Evolutionary conservation across 164 flowering plant species (phyloP).

Genomic region (Cinnamomum chago): DNA sequence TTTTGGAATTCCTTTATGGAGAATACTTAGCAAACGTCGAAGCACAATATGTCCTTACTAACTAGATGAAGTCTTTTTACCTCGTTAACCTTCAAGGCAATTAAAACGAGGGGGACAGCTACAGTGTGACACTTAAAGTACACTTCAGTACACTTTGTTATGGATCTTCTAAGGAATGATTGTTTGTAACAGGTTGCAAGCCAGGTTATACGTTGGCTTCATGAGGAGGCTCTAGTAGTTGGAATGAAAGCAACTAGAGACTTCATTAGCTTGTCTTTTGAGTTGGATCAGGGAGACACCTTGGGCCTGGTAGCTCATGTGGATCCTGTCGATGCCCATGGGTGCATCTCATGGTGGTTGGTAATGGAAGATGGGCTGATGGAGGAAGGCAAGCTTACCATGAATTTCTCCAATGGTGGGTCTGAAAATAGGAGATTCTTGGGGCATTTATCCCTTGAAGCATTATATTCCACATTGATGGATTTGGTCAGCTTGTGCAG

Average conservation of each 20-base stretch:
- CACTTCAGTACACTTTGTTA: neutral
- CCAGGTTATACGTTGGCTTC: conserved; percentile 85
- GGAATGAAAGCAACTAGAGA: conserved; percentile 81
- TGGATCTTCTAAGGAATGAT: conserved; percentile 5
- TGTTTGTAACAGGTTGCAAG: conserved; percentile 61
- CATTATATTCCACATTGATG: conserved; percentile 68
- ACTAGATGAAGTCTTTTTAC: too few relatives aligned
- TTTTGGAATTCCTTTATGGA: too few relatives aligned
- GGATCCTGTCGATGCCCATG: conserved; percentile 60
- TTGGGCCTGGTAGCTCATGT: conserved; percentile 79
- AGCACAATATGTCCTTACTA: too few relatives aligned
- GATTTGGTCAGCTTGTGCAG: conserved; percentile 71
- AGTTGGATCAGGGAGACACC: conserved; percentile 78
- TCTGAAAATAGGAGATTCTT: conserved; percentile 59
- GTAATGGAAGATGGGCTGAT: conserved; percentile 61
- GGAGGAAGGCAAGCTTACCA: conserved; percentile 44
- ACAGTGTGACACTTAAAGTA: too few relatives aligned
- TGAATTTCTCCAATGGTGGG: conserved; percentile 27
- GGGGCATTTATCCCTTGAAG: conserved; percentile 71
- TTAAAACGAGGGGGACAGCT: too few relatives aligned
- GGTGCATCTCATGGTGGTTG: conserved; percentile 96
- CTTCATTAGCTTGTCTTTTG: conserved; percentile 71
- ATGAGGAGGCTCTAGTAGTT: conserved; percentile 77
- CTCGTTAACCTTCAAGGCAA: too few relatives aligned
- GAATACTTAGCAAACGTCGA: too few relatives aligned